phyloP scores from a whole-genome alignment of 163 green algal species.

The Chlorella variabilis region DNA sequence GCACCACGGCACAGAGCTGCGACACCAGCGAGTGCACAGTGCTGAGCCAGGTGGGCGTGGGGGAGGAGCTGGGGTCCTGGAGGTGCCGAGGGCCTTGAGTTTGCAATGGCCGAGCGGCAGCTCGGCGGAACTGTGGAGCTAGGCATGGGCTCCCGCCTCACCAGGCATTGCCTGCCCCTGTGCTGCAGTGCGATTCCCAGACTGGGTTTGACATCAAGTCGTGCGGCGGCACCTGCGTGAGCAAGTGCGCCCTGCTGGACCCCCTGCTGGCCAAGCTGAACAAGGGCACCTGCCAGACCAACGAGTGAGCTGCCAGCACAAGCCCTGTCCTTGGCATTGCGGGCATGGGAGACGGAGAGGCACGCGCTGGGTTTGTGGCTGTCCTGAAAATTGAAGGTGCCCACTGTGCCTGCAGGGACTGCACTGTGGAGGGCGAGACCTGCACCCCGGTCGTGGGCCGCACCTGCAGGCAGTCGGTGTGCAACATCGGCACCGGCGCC shows the following conservation, averaged over 20 bases:
- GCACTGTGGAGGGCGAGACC: not conserved
- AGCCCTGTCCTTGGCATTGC: too few species aligned
- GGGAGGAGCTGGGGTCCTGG: too few species aligned
- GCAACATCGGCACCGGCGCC: not conserved
- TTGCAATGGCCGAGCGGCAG: too few species aligned
- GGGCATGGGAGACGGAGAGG: too few species aligned
- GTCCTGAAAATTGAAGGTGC: not conserved
- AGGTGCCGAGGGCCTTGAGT: too few species aligned
- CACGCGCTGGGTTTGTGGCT: too few species aligned
- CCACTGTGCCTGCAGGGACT: not conserved
- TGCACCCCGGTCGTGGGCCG: not conserved
- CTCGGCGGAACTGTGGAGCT: too few species aligned
- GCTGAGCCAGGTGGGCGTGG: not conserved
- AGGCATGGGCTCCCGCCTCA: too few species aligned
- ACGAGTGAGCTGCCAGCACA: not conserved
- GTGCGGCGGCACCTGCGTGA: constrained; percentile 3
- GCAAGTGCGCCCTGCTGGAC: not conserved
- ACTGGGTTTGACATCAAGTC: constrained; percentile 1
- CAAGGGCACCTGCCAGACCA: constrained; percentile 12
- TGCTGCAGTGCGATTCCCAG: not conserved
- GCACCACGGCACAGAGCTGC: not conserved
- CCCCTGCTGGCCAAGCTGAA: not conserved
- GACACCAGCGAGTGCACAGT: not conserved
- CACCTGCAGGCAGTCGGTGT: not conserved
- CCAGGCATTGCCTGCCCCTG: too few species aligned